A percentile compares a stretch with the other conserved stretches of the same genome.
Evolutionary conservation across 148 eudicot genomes (phyloP).

Genomic region (Suaeda aralocaspica): DNA sequence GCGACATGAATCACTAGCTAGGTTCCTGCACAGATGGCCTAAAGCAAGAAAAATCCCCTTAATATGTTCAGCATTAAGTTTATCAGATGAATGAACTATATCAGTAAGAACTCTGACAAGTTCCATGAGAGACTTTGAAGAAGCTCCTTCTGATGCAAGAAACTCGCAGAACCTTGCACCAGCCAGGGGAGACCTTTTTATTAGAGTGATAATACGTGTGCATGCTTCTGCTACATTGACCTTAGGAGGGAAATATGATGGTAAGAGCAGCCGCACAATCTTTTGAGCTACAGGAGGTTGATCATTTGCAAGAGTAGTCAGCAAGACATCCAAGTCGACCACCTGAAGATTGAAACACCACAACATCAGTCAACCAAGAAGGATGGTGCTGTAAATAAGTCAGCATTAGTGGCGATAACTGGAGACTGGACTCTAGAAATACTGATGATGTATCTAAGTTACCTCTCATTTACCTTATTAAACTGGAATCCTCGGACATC

Average conservation of each 20-base stretch:
- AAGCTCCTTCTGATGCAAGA: conserved; percentile 69
- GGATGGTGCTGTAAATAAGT: too few relatives aligned
- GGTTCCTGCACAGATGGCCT: conserved; percentile 50
- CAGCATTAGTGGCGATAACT: not conserved
- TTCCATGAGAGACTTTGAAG: conserved; percentile 57
- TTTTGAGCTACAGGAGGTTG: conserved; percentile 66
- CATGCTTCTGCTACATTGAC: conserved; percentile 72
- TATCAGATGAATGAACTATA: conserved; percentile 37
- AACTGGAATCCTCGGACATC: conserved; percentile 76
- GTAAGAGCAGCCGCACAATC: conserved; percentile 77
- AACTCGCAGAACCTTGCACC: conserved; percentile 96
- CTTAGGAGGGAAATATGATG: conserved; percentile 83
- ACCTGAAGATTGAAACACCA: conserved; percentile 41
- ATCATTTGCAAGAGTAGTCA: conserved; percentile 73
- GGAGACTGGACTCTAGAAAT: not conserved
- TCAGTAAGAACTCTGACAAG: conserved; percentile 49
- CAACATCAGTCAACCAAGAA: conserved; percentile 11
- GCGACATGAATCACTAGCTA: conserved; percentile 44
- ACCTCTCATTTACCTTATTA: conserved; percentile 57
- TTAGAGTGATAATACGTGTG: conserved; percentile 64
- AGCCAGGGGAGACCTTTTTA: conserved; percentile 79
- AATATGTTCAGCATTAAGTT: conserved; percentile 37
- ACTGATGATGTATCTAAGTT: not conserved
- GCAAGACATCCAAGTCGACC: conserved; percentile 50
- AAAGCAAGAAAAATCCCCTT: conserved; percentile 68